phyloP scores from a whole-genome alignment of 768 basidiomycete genomes.

The Sutorius australiensis region DNA sequence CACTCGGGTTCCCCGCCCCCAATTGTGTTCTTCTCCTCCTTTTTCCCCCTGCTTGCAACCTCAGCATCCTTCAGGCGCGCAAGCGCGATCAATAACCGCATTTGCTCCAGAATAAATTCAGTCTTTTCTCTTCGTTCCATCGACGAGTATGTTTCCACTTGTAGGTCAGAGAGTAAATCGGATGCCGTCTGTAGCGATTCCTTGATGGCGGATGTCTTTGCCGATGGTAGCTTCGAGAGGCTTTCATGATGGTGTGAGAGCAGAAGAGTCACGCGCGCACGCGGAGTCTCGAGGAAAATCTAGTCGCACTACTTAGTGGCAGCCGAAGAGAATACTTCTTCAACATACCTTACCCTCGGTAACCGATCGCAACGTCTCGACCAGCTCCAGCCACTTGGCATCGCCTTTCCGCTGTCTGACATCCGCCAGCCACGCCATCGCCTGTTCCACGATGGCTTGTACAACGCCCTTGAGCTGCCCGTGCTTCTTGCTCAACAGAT shows the following conservation, averaged over 20 bases:
- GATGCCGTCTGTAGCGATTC: constrained; percentile 82
- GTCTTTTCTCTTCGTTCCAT: constrained; percentile 99
- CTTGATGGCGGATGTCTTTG: constrained; percentile 40
- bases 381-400: constrained; percentile 79
- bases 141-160: constrained; percentile 98
- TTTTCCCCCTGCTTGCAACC: constrained; percentile 50
- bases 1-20: constrained; percentile 85
- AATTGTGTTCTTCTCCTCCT: constrained; percentile 48
- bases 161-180: constrained; percentile 88
- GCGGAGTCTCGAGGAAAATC: constrained; percentile 96
- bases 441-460: constrained; percentile 86
- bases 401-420: constrained; percentile 64
- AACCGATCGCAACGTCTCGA: constrained; percentile 85
- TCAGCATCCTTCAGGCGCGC: constrained; percentile 74
- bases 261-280: constrained; percentile 88
- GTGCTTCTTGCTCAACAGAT: constrained; percentile 86
- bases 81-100: constrained; percentile 80
- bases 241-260: constrained; percentile 84
- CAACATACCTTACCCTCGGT: constrained; percentile 90
- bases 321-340: background rate
- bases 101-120: constrained; percentile 96
- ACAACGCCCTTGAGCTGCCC: constrained; percentile 91
- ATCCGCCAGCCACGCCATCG: constrained; percentile 77
- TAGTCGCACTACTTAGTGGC: constrained; percentile 30
- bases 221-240: constrained; percentile 45